Conservation (phyloP, 805 yeast species). For the Hanseniaspora mollemarum region DNA sequence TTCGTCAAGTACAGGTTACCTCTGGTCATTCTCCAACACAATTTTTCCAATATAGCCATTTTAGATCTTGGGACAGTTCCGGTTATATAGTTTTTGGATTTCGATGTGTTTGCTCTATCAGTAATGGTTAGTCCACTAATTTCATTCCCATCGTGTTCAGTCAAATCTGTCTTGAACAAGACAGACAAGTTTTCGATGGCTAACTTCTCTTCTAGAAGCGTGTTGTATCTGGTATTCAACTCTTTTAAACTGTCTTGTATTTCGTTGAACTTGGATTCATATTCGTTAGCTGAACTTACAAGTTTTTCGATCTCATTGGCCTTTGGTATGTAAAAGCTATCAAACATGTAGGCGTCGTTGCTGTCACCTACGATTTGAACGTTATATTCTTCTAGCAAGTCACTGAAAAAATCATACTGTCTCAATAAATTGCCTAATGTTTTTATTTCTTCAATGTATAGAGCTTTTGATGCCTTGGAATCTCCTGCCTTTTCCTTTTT, state of each 20-base stretch:
- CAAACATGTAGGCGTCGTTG: slow-evolving; percentile 21
- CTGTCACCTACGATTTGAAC: slow-evolving; percentile 33
- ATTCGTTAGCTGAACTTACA: slow-evolving; percentile 46
- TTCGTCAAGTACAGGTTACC: slow-evolving; percentile 58
- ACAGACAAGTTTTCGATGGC: slow-evolving; percentile 43
- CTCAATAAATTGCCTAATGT: slow-evolving; percentile 77
- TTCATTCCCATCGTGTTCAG: slow-evolving; percentile 8
- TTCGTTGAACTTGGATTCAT: slow-evolving; percentile 66
- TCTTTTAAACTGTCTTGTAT: slow-evolving; percentile 58
- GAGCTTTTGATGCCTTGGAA: slow-evolving; percentile 63
- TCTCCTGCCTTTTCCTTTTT: slow-evolving; percentile 38
- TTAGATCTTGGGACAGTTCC: slow-evolving; percentile 58
- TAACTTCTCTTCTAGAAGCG: slow-evolving; percentile 51
- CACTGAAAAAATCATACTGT: slow-evolving; percentile 51
- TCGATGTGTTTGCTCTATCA: slow-evolving; percentile 21
- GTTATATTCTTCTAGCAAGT: slow-evolving; percentile 41
- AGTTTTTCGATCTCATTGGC: slow-evolving; percentile 64
- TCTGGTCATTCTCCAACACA: slow-evolving; percentile 63
- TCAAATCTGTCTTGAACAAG: slow-evolving; percentile 27
- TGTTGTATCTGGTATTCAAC: slow-evolving; percentile 44
- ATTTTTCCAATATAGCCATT: slow-evolving; percentile 49
- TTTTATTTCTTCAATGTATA: slow-evolving; percentile 83
- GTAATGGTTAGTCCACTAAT: slow-evolving; percentile 12
- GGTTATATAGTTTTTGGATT: slow-evolving; percentile 41
- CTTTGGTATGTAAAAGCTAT: slow-evolving; percentile 29